Evolutionary conservation across 2,329 filamentous ascomycete species (phyloP), one percentile per base, ranked within the genome.

Genomic region (Phialophora chinensis): DNA sequence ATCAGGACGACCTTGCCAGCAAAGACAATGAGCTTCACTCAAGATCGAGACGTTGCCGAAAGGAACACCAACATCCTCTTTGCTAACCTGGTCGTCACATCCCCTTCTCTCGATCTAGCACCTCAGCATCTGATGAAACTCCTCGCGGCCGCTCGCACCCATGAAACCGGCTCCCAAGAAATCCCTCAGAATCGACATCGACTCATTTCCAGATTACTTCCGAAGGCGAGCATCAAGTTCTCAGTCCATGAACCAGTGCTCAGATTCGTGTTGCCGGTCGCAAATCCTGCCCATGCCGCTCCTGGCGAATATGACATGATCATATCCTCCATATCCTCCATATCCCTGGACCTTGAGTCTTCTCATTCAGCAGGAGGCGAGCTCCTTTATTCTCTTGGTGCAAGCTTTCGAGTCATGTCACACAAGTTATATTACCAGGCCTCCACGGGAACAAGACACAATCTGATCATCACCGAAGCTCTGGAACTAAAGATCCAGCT

Each of bases 181-280:
- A 77, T 83, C 66, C 83, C 82, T 71, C 84, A 82, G 62, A 75
- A 75, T 49, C 79, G 77, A 23, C 80, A 93, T 72, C 85, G 88
- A 62, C 81, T 99, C 38, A 90, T 99, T 33, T 97, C 94, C 14
- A 88, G 92, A n/a, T 85, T 98, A 3, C 83, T 99, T 8, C 95
- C 95, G 1, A 98, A 98, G 80, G 91, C 94, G 0, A 96, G 87
- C 74, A 90, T 98, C 77, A 99, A 98, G 75, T 88, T 98, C 49
- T 97, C 95, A 0, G 91, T 99, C 79, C 95, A 99, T 74, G 95
- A 99, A 76, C 95, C 95, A 1, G 96, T 99, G 17, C 77, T 98
- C 69, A 89, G 96, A 72, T 93, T 99, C 70, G 88, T 93, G 7
- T 82, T 99, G 4, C 93, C 93, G 4, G 89, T 94, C 0, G 87